Conservation (phyloP, 1,284 basidiomycete species). For the Sporisorium graminicola region DNA sequence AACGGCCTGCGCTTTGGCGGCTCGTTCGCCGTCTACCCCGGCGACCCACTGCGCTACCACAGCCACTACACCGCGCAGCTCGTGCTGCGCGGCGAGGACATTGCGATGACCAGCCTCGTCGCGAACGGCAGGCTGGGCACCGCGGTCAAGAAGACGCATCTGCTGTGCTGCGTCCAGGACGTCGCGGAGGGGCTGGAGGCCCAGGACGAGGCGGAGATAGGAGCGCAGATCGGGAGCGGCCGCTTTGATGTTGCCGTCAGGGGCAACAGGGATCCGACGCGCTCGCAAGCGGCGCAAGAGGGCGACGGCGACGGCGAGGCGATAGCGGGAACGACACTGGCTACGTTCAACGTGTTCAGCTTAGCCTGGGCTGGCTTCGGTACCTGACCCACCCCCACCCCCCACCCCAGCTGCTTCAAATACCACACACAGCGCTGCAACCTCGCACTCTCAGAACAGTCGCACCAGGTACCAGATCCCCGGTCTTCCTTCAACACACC, state of each 20-base stretch:
- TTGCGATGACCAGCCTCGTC: slow-evolving; percentile 76
- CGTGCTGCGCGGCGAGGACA: slow-evolving; percentile 11
- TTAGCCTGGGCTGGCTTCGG: slow-evolving; percentile 69
- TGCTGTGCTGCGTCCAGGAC: slow-evolving; percentile 77
- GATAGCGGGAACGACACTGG: slow-evolving; percentile 28
- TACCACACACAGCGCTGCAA: not conserved
- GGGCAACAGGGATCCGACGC: slow-evolving; percentile 12
- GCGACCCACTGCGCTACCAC: slow-evolving; percentile 95
- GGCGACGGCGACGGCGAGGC: not conserved
- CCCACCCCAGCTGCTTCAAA: too few relatives aligned
- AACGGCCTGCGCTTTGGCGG: slow-evolving; percentile 94
- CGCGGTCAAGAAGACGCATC: slow-evolving; percentile 95
- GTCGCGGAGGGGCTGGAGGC: slow-evolving; percentile 7
- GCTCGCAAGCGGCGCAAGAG: not conserved
- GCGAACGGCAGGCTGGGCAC: slow-evolving; percentile 95
- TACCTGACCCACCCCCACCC: too few relatives aligned
- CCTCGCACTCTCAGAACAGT: too few relatives aligned
- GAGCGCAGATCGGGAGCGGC: not conserved
- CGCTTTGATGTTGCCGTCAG: slow-evolving; percentile 13
- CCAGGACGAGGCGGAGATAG: not conserved
- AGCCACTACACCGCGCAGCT: slow-evolving; percentile 86
- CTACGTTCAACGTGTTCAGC: slow-evolving; percentile 58
- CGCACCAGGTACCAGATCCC: not conserved
- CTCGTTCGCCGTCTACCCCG: slow-evolving; percentile 95
- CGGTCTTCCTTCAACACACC: too few relatives aligned